phyloP scores from a whole-genome alignment of 352 stramenopile genomes.

The Lagenidium sp. region DNA sequence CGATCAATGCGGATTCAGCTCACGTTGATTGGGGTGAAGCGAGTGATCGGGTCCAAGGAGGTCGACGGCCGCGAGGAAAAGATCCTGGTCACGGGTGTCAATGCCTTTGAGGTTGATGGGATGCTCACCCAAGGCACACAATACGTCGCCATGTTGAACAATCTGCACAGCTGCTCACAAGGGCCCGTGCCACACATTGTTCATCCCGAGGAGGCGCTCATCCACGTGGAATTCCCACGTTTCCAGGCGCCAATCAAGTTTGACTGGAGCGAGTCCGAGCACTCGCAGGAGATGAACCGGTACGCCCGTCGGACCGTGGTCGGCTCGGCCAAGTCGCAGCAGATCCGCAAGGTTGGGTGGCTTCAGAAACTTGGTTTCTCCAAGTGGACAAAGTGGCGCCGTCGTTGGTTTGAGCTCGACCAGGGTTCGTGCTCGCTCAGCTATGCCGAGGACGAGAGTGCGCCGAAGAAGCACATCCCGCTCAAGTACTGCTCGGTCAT shows the following conservation, averaged over 20 bases:
- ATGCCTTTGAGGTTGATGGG: conserved; percentile 76
- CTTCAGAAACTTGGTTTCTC: conserved; percentile 77
- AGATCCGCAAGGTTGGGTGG: conserved; percentile 75
- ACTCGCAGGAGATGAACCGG: conserved; percentile 17
- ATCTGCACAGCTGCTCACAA: conserved; percentile 55
- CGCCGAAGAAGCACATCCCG: conserved; percentile 64
- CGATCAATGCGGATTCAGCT: conserved; percentile 71
- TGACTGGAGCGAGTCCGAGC: conserved; percentile 38
- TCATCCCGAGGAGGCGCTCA: conserved; percentile 50
- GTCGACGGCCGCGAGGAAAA: conserved; percentile 41
- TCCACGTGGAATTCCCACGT: conserved; percentile 60
- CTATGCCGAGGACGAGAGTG: conserved; percentile 58
- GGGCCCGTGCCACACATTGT: conserved; percentile 72
- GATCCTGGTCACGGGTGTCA: conserved; percentile 75
- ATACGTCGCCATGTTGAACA: conserved; percentile 80
- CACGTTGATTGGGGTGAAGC: conserved; percentile 65
- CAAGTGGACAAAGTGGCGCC: conserved; percentile 60
- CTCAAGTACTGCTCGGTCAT: conserved; percentile 59
- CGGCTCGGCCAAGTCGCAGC: conserved; percentile 32
- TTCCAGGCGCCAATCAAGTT: conserved; percentile 66
- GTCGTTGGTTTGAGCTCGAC: conserved; percentile 72
- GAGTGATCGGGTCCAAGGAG: conserved; percentile 32
- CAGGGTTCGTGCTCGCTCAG: conserved; percentile 72
- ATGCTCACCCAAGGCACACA: conserved; percentile 48
- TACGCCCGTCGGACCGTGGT: conserved; percentile 43